Percentiles rank a stretch among this genome's conserved stretches.
phyloP scores from a whole-genome alignment of 306 rosid species.

The Quercus wislizeni region DNA sequence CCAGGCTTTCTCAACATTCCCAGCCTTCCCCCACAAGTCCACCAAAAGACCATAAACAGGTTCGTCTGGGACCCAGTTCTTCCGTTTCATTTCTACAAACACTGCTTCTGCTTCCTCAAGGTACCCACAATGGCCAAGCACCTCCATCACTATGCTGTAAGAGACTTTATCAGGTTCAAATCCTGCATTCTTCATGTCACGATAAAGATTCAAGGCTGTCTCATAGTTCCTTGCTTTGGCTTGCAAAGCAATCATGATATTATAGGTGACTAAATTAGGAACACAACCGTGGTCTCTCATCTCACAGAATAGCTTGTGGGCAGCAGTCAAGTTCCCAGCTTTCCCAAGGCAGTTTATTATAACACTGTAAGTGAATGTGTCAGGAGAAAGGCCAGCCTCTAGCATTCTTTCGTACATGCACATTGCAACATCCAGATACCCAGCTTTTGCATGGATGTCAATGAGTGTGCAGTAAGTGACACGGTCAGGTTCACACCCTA shows the following conservation, averaged over 20 bases:
- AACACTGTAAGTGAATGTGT: constrained; percentile 95
- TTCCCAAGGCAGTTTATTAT: constrained; percentile 94
- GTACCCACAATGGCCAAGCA: constrained; percentile 90
- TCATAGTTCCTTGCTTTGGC: constrained; percentile 93
- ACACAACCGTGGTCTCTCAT: constrained; percentile 87
- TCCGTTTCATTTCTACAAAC: constrained; percentile 71
- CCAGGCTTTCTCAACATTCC: constrained; percentile 90
- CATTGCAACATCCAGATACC: constrained; percentile 83
- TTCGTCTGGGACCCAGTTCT: constrained; percentile 87
- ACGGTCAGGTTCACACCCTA: constrained; percentile 80
- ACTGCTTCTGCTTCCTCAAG: constrained; percentile 84
- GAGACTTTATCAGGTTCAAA: constrained; percentile 90
- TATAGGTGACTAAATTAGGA: constrained; percentile 90
- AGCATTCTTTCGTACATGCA: constrained; percentile 83
- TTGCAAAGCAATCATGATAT: constrained; percentile 91
- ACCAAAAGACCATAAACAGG: constrained; percentile 93
- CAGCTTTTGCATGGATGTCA: constrained; percentile 95
- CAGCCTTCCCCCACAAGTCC: constrained; percentile 96
- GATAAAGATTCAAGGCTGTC: constrained; percentile 71
- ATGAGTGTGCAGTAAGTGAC: constrained; percentile 94
- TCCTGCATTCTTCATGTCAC: constrained; percentile 80
- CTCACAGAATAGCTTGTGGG: constrained; percentile 73
- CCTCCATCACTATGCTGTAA: constrained; percentile 96
- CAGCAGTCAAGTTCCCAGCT: constrained; percentile 82
- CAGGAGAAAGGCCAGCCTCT: constrained; percentile 83